Evolutionary conservation across 495 filamentous ascomycete species (phyloP).

Genomic region (Aspergillus heteromorphus): DNA sequence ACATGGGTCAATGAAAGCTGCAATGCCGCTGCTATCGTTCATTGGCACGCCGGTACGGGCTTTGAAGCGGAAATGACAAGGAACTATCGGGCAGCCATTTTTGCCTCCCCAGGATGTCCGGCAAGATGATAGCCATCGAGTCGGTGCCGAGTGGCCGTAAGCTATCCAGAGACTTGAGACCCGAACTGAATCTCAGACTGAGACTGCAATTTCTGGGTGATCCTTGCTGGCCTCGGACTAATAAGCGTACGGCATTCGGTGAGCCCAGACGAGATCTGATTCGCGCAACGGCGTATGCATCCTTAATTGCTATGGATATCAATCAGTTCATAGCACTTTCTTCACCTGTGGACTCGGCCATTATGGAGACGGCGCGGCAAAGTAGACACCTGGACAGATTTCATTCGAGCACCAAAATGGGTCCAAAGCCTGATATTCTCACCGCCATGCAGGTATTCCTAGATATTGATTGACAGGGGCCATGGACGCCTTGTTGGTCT

Average conservation of each 20-base stretch:
- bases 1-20: neutral
- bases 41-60: neutral
- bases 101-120: neutral
- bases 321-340: neutral
- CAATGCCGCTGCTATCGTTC: neutral
- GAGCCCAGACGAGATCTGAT: slow-evolving; percentile 3
- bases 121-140: neutral
- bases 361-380: slow-evolving; percentile 8
- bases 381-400: slow-evolving; percentile 16
- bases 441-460: slow-evolving; percentile 5
- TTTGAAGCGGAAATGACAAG: neutral
- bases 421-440: slow-evolving; percentile 3
- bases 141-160: neutral
- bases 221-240: neutral
- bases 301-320: neutral
- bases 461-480: too few relatives aligned
- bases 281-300: neutral
- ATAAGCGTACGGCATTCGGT: neutral
- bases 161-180: neutral
- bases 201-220: neutral
- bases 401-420: slow-evolving; percentile 16
- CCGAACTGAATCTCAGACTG: neutral
- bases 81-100: neutral
- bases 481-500: neutral
- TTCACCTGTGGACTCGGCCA: neutral